Base-by-base conservation (phyloP, 1,139 yeast species). In the Hemisphaericaspora subhashii region DNA sequence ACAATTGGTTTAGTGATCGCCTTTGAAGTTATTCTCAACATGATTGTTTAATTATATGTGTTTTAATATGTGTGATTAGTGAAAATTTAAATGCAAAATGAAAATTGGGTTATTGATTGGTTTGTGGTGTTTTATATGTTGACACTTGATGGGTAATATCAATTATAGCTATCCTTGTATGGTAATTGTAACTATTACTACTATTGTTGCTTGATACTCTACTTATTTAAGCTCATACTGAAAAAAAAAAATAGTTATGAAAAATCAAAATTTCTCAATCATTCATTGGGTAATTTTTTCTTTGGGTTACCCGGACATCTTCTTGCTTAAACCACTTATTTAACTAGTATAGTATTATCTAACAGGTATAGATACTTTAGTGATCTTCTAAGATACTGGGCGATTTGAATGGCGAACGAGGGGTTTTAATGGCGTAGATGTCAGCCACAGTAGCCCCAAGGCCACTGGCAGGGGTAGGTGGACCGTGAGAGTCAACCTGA, bases 221-320 rank as follows among this genome's bases (percentile, higher is more conserved):
- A 20, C 21, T 36, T 18, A 15, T 15, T n/a, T 14, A 16, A 20
- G 16, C n/a, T 11, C 10, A 6, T 18, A 18, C 10, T 9, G n/a
- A 12, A 9, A 5, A 11, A 13, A 26, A 34, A 34, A 34, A 34
- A 34, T 20, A 18, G 17, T 22, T 26, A 33, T 27, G 31, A 22
- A 32, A 33, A 39, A 36, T 39, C 37, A 39, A 21, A 27, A 18
- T 36, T 39, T 39, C 42, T 31, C 42, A 25, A 14, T 28, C 42
- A 36, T 8, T 39, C 40, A 39, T 39, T 39, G 42, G 42, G 26
- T 33, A 14, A 22, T 20, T 13, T 36, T n/a, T 14, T 6, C 7
- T 8, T 6, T 13, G 40, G 22, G 28, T 39, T 34, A 38, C 36
- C 32, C 31, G 40, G 42, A 34, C 29, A 26, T 30, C n/a, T n/a